Base-by-base conservation (phyloP, 2,329 filamentous ascomycete species). In the Penicillium sclerotigenum region DNA sequence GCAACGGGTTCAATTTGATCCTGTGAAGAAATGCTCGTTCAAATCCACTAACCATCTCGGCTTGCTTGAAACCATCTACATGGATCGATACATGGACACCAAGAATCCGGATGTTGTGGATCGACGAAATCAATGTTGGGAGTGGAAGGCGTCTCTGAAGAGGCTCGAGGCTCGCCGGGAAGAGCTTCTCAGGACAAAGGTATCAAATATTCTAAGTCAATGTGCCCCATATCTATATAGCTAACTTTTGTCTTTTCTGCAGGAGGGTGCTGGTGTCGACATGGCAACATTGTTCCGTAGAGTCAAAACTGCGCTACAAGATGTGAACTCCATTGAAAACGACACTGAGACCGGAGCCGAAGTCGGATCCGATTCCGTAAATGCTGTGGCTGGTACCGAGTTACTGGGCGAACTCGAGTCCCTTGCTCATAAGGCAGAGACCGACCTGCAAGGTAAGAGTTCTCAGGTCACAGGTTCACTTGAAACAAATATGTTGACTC, bases 61-160 rank as follows among this genome's bases (percentile, higher is more conserved):
- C 20, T 84, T 99, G n/a, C 86, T 88, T 5, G 87, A 94, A 62
- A 87, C 82, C 2, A 81, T 99, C 13, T 96, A 90, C 68, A 80
- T 99, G 51, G 94, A 97, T 73, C 84, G 92, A 28, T 99, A 96
- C 72, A 87, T 92, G 81, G 83, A 84, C 5, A 78, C 81, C 1
- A 78, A 80, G 5, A 80, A 84, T 38, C 83, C 86, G 3, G 75
- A 81, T 1, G 76, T 91, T 2, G 83, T 89, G 69, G 76, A 81
- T 41, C 80, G 83, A 41, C 85, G 91, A 28, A 81, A 86, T 58
- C 79, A 87, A 58, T 84, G 84, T 42, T 97, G 93, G 93, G 81
- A 83, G 43, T 84, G 88, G 73, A 89, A 90, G 59, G 80, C 82
- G 57, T 79, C 85, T 43, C 74, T 94, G 13, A 80, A 79, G 31